Evolutionary conservation across 202 grass and related monocot genomes (phyloP), one percentile per base, ranked within the genome.

Genomic region (Setaria viridis): DNA sequence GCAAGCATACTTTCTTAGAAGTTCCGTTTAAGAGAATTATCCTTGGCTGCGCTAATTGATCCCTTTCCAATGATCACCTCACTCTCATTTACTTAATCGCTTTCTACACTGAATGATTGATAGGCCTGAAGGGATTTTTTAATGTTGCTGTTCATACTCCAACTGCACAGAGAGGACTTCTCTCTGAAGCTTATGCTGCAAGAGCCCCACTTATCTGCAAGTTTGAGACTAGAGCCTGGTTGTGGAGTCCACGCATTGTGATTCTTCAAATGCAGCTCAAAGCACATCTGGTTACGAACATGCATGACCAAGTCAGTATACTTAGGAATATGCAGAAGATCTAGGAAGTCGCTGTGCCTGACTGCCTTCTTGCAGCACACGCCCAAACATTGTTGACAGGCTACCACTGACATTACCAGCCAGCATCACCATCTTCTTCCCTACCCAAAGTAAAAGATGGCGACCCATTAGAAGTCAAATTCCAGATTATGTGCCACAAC

Each of bases 1-100:
- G 12, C 85, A 99, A 50, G 90, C 92, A 67, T 94, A 91, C 78
- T 98, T 98, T 41, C 93, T 89, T 91, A 20, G 7, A 60, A 98
- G 83, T 63, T 93, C 91, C 32, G 95, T 78, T 59, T 55, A 72
- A 78, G 77, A 70, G 57, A 79, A 74, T 69, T 29, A 19, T 80
- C 77, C 55, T 85, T 90, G 67, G 49, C 56, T 56, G 55, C 35
- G 47, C 12, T 17, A 54, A 54, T 73, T 33, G 70, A 64, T 76
- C 51, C 79, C 55, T 2, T 2, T 5, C 33, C 45, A 20, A 62
- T 67, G 29, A 51, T 67, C 43, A 20, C 60, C 21, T 57, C 62
- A 11, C 70, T 54, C 34, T 55, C 35, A 54, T 4, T 83, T 15
- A 60, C 49, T 20, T 77, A 48, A 47, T 7, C 37, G 11, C 34